Evolutionary conservation across 768 basidiomycete species (phyloP), one percentile per base, ranked within the genome.

Genomic region (Crassisporium funariophilum): DNA sequence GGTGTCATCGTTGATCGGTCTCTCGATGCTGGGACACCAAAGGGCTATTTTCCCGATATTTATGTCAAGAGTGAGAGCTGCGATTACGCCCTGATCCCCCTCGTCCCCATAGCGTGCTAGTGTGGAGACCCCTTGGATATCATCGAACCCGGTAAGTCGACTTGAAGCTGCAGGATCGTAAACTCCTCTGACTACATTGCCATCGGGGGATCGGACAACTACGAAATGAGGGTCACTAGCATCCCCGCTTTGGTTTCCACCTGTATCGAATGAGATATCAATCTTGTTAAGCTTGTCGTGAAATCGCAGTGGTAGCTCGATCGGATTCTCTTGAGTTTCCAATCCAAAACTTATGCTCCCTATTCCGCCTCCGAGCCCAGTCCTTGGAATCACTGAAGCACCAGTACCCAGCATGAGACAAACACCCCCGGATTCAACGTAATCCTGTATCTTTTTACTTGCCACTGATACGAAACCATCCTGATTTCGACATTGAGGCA

Each of bases 401-500:
- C 78, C 84, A 1, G 76, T 75, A 1, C 81, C 79, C 4, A 93
- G 69, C 2, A 81, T 83, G 4, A 94, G 67, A 53, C 85, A 78
- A n/a, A 69, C 69, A 2, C 94, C 93, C 0, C 93, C 92, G 5
- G 66, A 54, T 31, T 81, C 72, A 5, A 88, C 78, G 52, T 81
- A 95, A 3, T 71, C 71, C 41, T 70, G 71, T 38, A 94, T 81
- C 2, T 75, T 62, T 9, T 65, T 57, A 35, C 69, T 70, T 6
- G 79, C 60, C 8, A 69, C 42, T 17, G 70, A 65, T 41, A 64
- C 58, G 53, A 72, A 61, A 7, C 65, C 76, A 49, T 73, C 72
- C 22, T 76, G 68, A 38, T 78, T 78, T n/a, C n/a, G n/a, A n/a
- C n/a, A n/a, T 46, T 83, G 76, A n/a, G 89, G 82, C 46, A 95